Evolutionary conservation across 2,329 filamentous ascomycete genomes (phyloP), one percentile per base, ranked within the genome.

Genomic region (Endoconidiophora laricicola): DNA sequence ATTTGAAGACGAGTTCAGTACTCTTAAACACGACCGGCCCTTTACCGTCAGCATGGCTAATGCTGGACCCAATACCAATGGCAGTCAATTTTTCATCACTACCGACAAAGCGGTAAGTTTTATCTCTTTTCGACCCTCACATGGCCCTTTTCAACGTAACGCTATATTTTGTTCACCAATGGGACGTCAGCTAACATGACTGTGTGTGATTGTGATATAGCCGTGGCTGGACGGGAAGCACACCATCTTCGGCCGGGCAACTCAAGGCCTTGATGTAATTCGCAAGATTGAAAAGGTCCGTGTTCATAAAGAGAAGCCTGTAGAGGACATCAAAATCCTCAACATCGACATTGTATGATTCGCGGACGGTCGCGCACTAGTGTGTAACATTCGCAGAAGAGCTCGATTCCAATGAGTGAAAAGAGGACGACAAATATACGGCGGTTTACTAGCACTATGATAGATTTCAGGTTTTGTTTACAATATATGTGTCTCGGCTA

Each of bases 31-130:
- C 60, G 91, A 98, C 67, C 94, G 91, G 67, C 83, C 91, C 2
- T 98, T 94, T 63, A 96, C 88, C 0, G 72, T 96, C 52, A 93
- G 85, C 62, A 98, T 98, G 91, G 91, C 91, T 10, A 98, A 98
- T 63, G 90, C 91, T 0, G 91, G 91, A 0, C 86, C 87, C 0
- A 87, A 90, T 59, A 95, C 88, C 36, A 98, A 98, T 62, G 91
- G 84, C 12, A 91, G 83, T 60, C 91, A 98, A 63, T 98, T 98
- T 63, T 98, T 98, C 60, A 94, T 98, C 57, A 98, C 91, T 0
- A 95, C 90, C 0, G 93, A 95, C 65, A 94, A 94, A 68, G 87
- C 91, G 57, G 80, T 83, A 69, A 68, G 78, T 72, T 49, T 16
- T 9, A 29, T 43, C 29, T 38, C 37, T 43, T 53, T 6, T 12